Percentiles rank a stretch among this genome's conserved stretches.
These are phyloP conservation scores for Boletus eberwhitei DNA, from an alignment of 768 basidiomycete genomes.

Conservation along the genomic window DNA sequence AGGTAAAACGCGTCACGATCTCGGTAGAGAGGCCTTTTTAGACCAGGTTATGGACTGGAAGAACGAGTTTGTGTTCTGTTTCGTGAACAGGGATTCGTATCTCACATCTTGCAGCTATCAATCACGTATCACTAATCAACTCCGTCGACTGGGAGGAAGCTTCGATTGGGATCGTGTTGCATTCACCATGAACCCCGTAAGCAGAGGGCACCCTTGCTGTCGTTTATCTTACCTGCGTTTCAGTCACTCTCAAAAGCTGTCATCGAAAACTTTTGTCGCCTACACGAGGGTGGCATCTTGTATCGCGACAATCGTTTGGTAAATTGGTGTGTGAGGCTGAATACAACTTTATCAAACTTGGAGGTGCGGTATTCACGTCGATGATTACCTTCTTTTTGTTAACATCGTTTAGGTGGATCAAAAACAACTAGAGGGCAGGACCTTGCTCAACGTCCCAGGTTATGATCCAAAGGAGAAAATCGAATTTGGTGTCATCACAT, in stretches of 20 bases:
- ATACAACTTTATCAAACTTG: slow-evolving; percentile 96
- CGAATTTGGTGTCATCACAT: slow-evolving; percentile 94
- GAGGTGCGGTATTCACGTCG: slow-evolving; percentile 54
- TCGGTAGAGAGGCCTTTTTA: slow-evolving; percentile 91
- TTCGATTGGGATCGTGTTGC: slow-evolving; percentile 94
- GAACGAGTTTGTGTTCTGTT: slow-evolving; percentile 68
- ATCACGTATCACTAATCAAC: slow-evolving; percentile 84
- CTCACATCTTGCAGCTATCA: slow-evolving; percentile 64
- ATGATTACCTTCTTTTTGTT: neutral
- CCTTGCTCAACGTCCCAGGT: slow-evolving; percentile 85
- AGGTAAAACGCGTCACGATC: slow-evolving; percentile 84
- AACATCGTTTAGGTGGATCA: slow-evolving; percentile 71
- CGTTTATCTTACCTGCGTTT: slow-evolving; percentile 1
- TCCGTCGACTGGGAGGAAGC: slow-evolving; percentile 85
- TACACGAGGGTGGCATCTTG: slow-evolving; percentile 88
- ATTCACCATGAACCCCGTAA: slow-evolving; percentile 91
- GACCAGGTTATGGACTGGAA: slow-evolving; percentile 96
- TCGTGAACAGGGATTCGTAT: neutral
- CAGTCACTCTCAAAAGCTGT: slow-evolving; percentile 83
- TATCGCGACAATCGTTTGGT: slow-evolving; percentile 97
- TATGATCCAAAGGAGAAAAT: slow-evolving; percentile 95
- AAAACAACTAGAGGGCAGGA: slow-evolving; percentile 81
- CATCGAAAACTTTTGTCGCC: slow-evolving; percentile 82
- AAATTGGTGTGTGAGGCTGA: slow-evolving; percentile 95
- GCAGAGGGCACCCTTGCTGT: slow-evolving; percentile 12